phyloP scores from a whole-genome alignment of 805 yeast species.

The Wickerhamiella nectarea region DNA sequence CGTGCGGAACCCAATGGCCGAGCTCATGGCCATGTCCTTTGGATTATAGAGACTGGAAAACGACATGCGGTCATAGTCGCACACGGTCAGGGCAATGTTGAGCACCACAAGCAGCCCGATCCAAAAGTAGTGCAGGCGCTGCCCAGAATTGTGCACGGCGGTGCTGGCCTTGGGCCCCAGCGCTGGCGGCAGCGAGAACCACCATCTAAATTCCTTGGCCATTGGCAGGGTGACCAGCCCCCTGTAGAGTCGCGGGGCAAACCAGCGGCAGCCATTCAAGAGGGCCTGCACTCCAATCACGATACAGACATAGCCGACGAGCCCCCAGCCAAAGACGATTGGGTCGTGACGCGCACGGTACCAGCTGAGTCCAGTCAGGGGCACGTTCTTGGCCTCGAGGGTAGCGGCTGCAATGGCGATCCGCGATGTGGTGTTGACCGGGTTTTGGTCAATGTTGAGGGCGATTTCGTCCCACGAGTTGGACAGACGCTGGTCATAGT shows the following conservation, averaged over 20 bases:
- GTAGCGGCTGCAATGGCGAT: background rate
- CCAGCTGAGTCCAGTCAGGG: background rate
- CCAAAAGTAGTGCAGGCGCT: conserved; percentile 7
- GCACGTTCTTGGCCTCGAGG: background rate
- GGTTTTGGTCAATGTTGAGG: background rate
- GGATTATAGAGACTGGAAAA: background rate
- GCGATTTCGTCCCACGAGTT: background rate
- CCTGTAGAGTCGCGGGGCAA: background rate
- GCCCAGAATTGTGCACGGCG: background rate
- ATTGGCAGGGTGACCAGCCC: background rate
- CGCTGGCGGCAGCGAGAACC: conserved; percentile 6
- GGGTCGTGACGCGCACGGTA: conserved; percentile 3
- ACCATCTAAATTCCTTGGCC: conserved; percentile 2
- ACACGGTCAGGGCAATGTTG: background rate
- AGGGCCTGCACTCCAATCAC: conserved; percentile 7
- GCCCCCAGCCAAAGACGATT: conserved; percentile 8
- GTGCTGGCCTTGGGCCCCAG: background rate
- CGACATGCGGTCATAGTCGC: background rate
- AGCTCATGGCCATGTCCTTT: background rate
- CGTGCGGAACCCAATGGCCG: conserved; percentile 26
- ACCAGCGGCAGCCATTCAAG: conserved; percentile 9
- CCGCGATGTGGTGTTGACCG: background rate
- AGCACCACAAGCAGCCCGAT: background rate
- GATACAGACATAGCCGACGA: conserved; percentile 8
- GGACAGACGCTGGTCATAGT: background rate